Evolutionary conservation across 768 basidiomycete genomes (phyloP).

Genomic region (Auricularia auricula-judae): DNA sequence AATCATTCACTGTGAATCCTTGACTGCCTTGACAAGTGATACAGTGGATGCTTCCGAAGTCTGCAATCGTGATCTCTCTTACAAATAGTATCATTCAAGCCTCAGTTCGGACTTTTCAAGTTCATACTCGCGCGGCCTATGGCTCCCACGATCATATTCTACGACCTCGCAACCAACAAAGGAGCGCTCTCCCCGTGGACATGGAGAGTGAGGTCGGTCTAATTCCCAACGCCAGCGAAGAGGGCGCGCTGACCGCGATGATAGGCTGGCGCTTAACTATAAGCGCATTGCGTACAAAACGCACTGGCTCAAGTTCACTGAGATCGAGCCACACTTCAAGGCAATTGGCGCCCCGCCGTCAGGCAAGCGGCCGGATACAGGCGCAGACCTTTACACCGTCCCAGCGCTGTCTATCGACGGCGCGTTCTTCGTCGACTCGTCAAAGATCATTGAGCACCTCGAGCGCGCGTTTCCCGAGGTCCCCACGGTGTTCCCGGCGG

Average conservation of each 20-base stretch:
- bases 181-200: background rate
- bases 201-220: background rate
- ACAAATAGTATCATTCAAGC: no score
- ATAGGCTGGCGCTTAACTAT: constrained; percentile 4
- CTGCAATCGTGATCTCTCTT: no score
- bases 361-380: background rate
- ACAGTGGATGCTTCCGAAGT: no score
- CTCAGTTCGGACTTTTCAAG: no score
- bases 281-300: constrained; percentile 7
- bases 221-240: background rate
- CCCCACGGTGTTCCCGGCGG: background rate
- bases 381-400: background rate
- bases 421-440: constrained; percentile 37
- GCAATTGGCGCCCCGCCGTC: constrained; percentile 8
- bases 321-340: constrained; percentile 11
- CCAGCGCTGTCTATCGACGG: background rate
- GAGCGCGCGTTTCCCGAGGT: constrained; percentile 26
- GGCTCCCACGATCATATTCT: background rate
- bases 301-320: constrained; percentile 11
- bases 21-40: no score
- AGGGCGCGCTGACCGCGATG: background rate
- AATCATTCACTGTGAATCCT: no score
- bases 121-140: no score
- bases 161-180: no score
- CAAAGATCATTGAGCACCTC: constrained; percentile 61